Evolutionary conservation across 257 asterid species (phyloP).

Genomic region (Striga asiatica): DNA sequence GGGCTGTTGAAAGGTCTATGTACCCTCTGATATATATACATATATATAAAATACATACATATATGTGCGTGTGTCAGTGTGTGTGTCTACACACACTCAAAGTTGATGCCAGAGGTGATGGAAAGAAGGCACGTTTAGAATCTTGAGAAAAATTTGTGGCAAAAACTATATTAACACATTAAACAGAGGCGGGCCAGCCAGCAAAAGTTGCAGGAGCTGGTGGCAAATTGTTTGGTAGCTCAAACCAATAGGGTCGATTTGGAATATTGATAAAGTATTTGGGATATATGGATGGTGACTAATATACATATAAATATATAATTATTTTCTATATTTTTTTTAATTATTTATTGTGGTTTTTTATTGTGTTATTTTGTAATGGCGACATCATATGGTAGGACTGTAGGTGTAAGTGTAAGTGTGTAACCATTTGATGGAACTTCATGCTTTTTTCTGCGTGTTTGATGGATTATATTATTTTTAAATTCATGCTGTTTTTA

Average conservation of each 20-base stretch:
- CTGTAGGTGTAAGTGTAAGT: no score
- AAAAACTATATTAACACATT: constrained; percentile 6
- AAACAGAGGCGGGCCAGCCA: background rate
- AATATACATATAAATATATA: background rate
- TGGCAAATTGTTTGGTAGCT: background rate
- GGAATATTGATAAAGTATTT: background rate
- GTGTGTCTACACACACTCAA: background rate
- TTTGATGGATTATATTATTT: no score
- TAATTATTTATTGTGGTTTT: no score
- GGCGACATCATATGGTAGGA: no score
- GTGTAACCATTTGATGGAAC: no score
- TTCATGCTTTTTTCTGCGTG: no score
- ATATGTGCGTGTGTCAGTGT: background rate
- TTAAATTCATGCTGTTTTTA: no score
- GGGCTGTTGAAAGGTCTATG: constrained; percentile 13
- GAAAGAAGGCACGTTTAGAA: constrained; percentile 27
- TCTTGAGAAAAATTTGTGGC: constrained; percentile 17
- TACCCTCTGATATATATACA: constrained; percentile 22
- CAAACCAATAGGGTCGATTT: background rate
- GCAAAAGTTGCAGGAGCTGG: background rate
- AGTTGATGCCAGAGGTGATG: constrained; percentile 14
- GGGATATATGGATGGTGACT: background rate
- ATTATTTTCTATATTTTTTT: no score
- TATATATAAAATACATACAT: background rate
- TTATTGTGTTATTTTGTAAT: no score